A percentile compares a stretch with the other conserved stretches of the same genome.
Evolutionary conservation across 2,329 filamentous ascomycete species (phyloP).

Genomic region (Fusarium chaquense): DNA sequence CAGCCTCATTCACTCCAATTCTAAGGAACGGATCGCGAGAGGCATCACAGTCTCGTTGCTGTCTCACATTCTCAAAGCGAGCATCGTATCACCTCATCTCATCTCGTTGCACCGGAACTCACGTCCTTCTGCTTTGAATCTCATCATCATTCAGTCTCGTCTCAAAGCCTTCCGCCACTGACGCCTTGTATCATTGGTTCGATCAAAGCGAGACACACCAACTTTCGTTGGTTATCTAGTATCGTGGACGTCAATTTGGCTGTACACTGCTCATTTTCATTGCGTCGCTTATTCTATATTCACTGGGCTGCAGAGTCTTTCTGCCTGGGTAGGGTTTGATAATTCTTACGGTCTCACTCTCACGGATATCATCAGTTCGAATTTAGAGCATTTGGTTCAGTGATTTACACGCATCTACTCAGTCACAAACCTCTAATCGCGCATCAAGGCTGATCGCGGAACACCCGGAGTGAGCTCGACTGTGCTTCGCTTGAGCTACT

Average conservation of each 20-base stretch:
- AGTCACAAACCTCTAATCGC: constrained; percentile 10
- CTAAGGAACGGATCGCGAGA: constrained; percentile 12
- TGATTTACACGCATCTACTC: constrained; percentile 1
- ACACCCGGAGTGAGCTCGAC: constrained; percentile 30
- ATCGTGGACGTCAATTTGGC: constrained; percentile 12
- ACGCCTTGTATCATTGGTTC: constrained; percentile 15
- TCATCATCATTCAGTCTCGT: constrained; percentile 6
- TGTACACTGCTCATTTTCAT: constrained; percentile 13
- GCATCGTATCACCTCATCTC: constrained; percentile 28
- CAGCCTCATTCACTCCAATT: constrained; percentile 4
- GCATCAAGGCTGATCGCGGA: constrained; percentile 30
- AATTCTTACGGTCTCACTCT: neutral
- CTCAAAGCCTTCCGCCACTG: constrained; percentile 9
- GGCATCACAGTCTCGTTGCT: constrained; percentile 45
- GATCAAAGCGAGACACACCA: constrained; percentile 10
- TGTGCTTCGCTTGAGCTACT: constrained; percentile 14
- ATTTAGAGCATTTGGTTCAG: constrained; percentile 4
- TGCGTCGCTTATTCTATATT: constrained; percentile 16
- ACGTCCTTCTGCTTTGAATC: constrained; percentile 15
- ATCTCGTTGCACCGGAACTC: constrained; percentile 8
- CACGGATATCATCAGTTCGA: constrained; percentile 9
- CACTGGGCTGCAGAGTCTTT: constrained; percentile 12
- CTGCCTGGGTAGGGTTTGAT: neutral
- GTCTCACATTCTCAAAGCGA: constrained; percentile 25
- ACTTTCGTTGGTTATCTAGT: constrained; percentile 11